Evolutionary conservation across 257 asterid species (phyloP).

Genomic region (Przewalskia tangutica): DNA sequence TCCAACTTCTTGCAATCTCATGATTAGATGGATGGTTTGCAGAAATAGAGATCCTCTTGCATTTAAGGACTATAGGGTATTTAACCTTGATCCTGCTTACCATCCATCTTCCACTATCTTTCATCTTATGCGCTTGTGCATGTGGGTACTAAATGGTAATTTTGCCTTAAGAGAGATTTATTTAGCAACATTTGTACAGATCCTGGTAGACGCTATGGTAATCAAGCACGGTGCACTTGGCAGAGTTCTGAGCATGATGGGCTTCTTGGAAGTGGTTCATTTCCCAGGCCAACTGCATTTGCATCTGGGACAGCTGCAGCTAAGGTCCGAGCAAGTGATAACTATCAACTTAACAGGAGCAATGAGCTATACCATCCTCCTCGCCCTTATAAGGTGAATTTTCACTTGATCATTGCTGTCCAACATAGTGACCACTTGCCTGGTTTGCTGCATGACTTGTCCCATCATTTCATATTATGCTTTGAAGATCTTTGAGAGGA

Average conservation of each 20-base stretch:
- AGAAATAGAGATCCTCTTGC: neutral
- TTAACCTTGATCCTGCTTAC: neutral
- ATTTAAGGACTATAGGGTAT: neutral
- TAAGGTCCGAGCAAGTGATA: constrained; percentile 50
- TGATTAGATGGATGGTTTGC: neutral
- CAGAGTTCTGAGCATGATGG: constrained; percentile 92
- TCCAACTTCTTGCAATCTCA: neutral
- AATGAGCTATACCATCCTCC: constrained; percentile 95
- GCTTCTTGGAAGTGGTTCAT: constrained; percentile 96
- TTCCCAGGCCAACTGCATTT: constrained; percentile 70
- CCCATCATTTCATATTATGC: neutral
- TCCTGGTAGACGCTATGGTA: constrained; percentile 54
- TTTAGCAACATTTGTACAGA: constrained; percentile 26
- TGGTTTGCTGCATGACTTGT: neutral
- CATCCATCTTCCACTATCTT: neutral
- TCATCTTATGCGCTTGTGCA: neutral
- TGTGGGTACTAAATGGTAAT: neutral
- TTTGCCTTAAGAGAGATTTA: neutral
- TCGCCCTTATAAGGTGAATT: constrained; percentile 84
- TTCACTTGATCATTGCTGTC: neutral
- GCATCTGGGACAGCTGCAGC: constrained; percentile 50
- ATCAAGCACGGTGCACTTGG: constrained; percentile 64
- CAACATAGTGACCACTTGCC: neutral
- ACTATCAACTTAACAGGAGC: constrained; percentile 54
- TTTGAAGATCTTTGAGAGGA: neutral